Evolutionary conservation across 1,139 yeast genomes (phyloP), one percentile per base, ranked within the genome.

Genomic region (Debaryomycetaceae sp.): DNA sequence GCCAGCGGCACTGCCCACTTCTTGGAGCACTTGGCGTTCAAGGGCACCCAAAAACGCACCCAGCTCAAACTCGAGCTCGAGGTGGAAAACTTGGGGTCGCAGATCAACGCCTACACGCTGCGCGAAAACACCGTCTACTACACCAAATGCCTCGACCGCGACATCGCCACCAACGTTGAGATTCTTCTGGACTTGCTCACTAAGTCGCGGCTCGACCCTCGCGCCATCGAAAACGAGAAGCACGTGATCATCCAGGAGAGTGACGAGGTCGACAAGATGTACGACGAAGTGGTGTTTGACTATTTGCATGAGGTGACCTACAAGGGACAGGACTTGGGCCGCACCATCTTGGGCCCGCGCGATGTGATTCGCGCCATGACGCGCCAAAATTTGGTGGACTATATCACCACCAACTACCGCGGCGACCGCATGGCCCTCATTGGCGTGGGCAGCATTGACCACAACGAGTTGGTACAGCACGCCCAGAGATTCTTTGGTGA

Each of bases 391-490:
- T 70, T 91, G 53, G 77, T 74, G 36, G 71, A 78, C 43, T 91
- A 89, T 58, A 91, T 91, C 49, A 65, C 74, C 30, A 77, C 83
- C 32, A 91, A 91, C 64, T 91, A 91, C 61, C 84, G 83, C 51
- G 96, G 97, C 23, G 97, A 93, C 58, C 71, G 98, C 49, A 91
- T 91, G 98, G 98, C 93, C 2, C 69, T 93, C 16, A 95, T 89
- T 27, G 97, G 96, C 21, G 86, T 95, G 1, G 99, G 99, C 18
- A 82, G 93, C 35, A 91, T 91, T 14, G 77, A 86, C 46, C 99
- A 91, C 58, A 83, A 83, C 10, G 78, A 80, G 40, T 74, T 91
- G 38, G 96, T 89, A 13, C 53, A 69, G 40, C 69, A 79, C 37
- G 97, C 96, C 3, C 71, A 80, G 45, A 66, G 76, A 54, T 75